Evolutionary conservation across 768 basidiomycete genomes (phyloP).

Genomic region (Psilocybe azurescens): DNA sequence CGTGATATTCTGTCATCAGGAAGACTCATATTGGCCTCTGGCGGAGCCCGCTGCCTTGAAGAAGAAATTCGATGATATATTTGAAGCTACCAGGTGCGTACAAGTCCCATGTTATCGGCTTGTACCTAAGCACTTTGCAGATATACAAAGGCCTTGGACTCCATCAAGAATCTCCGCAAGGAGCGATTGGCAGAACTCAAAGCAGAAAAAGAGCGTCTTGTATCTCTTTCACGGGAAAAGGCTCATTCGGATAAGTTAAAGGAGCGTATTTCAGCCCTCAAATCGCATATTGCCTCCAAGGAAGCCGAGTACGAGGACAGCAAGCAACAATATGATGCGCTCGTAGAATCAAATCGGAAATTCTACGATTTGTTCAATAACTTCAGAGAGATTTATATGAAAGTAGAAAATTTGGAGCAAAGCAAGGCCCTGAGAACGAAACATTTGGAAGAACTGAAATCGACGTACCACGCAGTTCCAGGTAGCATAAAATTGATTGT

Average conservation of each 20-base stretch:
- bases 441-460: constrained; percentile 65
- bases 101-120: neutral
- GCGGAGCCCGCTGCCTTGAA: constrained; percentile 90
- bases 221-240: constrained; percentile 81
- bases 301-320: constrained; percentile 77
- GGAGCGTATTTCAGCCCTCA: constrained; percentile 65
- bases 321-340: constrained; percentile 64
- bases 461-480: constrained; percentile 68
- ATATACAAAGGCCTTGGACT: constrained; percentile 96
- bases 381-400: constrained; percentile 85
- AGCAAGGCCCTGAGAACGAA: constrained; percentile 64
- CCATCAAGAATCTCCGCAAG: constrained; percentile 89
- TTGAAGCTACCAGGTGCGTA: constrained; percentile 91
- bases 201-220: constrained; percentile 87
- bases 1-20: constrained; percentile 99
- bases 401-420: constrained; percentile 65
- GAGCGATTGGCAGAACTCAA: constrained; percentile 92
- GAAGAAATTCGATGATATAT: constrained; percentile 99
- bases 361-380: constrained; percentile 86
- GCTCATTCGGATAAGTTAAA: constrained; percentile 85
- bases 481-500: constrained; percentile 46
- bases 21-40: constrained; percentile 98
- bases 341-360: constrained; percentile 71
- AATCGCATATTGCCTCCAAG: constrained; percentile 65
- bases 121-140: constrained; percentile 41